Conservation (phyloP, 352 stramenopile species). For the Phytopythium aichiense region DNA sequence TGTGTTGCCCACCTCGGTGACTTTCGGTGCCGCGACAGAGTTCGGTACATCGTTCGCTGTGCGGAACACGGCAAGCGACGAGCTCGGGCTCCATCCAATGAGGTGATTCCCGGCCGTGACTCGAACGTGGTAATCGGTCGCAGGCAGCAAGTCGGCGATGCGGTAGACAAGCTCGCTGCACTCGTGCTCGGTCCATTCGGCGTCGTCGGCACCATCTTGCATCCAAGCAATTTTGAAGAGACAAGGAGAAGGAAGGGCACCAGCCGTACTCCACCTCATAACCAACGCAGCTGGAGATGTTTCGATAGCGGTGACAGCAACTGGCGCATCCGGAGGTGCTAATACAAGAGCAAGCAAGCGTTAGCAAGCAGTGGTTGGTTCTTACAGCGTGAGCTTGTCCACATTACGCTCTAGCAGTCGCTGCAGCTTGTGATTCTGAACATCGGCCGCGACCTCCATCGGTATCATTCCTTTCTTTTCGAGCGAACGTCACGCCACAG, state of each 20-base stretch:
- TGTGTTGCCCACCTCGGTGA: conserved; percentile 32
- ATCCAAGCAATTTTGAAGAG: conserved; percentile 39
- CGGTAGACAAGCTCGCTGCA: conserved; percentile 18
- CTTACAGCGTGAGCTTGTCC: background rate
- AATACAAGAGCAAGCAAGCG: background rate
- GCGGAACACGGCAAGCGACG: conserved; percentile 13
- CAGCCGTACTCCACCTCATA: conserved; percentile 21
- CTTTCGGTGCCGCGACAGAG: conserved; percentile 27
- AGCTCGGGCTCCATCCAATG: conserved; percentile 38
- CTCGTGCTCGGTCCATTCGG: conserved; percentile 13
- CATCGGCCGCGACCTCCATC: conserved; percentile 38
- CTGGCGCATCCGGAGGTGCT: conserved; percentile 32
- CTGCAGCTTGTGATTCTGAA: conserved; percentile 28
- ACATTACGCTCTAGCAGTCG: conserved; percentile 42
- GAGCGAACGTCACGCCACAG: background rate
- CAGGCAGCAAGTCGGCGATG: conserved; percentile 36
- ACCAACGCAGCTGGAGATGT: conserved; percentile 26
- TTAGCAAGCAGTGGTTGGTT: background rate
- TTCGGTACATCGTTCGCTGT: conserved; percentile 43
- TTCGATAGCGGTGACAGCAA: conserved; percentile 10
- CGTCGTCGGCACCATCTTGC: conserved; percentile 15
- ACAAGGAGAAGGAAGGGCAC: conserved; percentile 16
- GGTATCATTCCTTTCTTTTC: conserved; percentile 30
- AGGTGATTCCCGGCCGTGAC: conserved; percentile 44
- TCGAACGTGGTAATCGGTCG: conserved; percentile 31